These are phyloP conservation scores for Entrophospora sp. DNA, from an alignment of 192 early-diverging fungal species.

Conservation along the genomic window DNA sequence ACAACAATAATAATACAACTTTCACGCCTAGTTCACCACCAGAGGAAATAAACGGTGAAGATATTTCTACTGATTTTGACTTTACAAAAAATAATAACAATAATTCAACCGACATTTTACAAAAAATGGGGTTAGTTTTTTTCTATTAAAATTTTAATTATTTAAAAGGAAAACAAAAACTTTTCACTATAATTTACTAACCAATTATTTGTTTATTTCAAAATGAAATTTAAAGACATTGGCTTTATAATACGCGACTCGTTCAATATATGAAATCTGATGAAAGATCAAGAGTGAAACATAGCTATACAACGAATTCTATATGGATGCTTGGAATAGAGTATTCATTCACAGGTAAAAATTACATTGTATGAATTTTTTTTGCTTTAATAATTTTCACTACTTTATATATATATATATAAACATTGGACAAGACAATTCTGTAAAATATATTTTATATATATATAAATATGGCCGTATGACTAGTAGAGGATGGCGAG, in stretches of 20 bases:
- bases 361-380: too few relatives aligned
- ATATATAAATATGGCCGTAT: neutral
- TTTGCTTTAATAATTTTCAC: too few relatives aligned
- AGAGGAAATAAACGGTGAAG: conserved; percentile 13
- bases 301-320: conserved; percentile 22
- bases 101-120: conserved; percentile 11
- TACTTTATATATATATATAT: too few relatives aligned
- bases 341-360: conserved; percentile 25
- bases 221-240: conserved; percentile 22
- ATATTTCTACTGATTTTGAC: conserved; percentile 5
- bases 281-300: conserved; percentile 27
- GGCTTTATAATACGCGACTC: conserved; percentile 34
- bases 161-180: neutral
- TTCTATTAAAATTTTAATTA: neutral
- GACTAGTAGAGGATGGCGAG: conserved; percentile 7
- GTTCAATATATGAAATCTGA: conserved; percentile 33
- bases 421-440: neutral
- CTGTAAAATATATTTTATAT: neutral
- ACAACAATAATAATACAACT: conserved; percentile 5
- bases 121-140: conserved; percentile 19
- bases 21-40: conserved; percentile 13
- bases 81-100: neutral
- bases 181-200: neutral
- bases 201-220: neutral
- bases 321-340: conserved; percentile 35